Evolutionary conservation across 2,329 filamentous ascomycete genomes (phyloP), one percentile per base, ranked within the genome.

Genomic region (Sporothrix phasma): DNA sequence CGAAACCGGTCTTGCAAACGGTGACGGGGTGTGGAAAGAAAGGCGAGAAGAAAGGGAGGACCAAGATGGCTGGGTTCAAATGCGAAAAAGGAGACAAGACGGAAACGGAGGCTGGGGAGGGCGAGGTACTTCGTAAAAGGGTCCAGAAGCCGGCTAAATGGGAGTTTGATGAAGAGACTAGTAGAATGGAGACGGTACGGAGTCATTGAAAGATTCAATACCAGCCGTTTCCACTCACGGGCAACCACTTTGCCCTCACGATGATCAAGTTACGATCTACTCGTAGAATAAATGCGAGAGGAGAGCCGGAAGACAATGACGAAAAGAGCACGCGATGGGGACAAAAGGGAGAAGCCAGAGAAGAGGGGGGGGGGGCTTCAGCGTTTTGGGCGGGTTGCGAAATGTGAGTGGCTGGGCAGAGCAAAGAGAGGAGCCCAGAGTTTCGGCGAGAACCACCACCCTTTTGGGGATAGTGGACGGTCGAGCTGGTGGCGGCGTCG

Each of bases 321-420:
- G 29, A 37, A 41, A 58, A 58, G 53, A 17, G 47, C 4, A 6
- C 8, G 24, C 26, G 31, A 37, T 17, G 31, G 10, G n/a, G 10
- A 41, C 17, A 34, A 22, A 56, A 17, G 46, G n/a, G 47, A n/a
- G n/a, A 46, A 31, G 37, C 26, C 37, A 11, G 22, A 37, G 31
- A 24, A 22, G 24, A 17, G 47, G 29, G 22, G 47, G 31, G 41
- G 41, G 34, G 58, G 37, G 24, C 29, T 54, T 24, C 34, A 62
- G 46, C 61, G 61, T 62, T 62, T 62, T 62, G 37, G 24, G 13
- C 29, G 31, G 15, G 22, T 45, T 15, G 61, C 31, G 34, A 54
- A 62, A 62, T 62, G 7, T 46, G 47, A 54, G 61, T 54, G 61
- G 61, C 61, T 62, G 61, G 61, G 47, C 13, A 17, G 37, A 17